phyloP scores from a whole-genome alignment of 2,329 filamentous ascomycete genomes.

The Amesomyces nigricolor region DNA sequence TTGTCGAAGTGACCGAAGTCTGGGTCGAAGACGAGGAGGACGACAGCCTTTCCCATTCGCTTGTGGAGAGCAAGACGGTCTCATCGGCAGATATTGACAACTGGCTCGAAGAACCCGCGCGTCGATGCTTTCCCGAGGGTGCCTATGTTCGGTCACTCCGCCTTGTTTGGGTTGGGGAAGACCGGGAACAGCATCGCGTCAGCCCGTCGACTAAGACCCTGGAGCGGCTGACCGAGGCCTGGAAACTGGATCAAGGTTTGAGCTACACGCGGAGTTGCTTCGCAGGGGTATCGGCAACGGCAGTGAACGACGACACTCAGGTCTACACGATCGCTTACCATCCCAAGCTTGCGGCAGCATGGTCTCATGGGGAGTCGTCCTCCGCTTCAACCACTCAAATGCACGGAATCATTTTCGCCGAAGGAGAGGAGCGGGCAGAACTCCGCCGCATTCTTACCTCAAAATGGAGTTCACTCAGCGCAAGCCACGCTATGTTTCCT shows the following conservation, averaged over 20 bases:
- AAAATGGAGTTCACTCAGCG: conserved; percentile 28
- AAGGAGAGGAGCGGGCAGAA: conserved; percentile 25
- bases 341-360: conserved; percentile 36
- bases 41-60: not conserved
- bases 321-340: conserved; percentile 34
- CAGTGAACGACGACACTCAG: conserved; percentile 15
- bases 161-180: conserved; percentile 19
- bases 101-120: conserved; percentile 19
- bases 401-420: conserved; percentile 31
- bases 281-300: conserved; percentile 31
- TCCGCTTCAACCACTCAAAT: conserved; percentile 22
- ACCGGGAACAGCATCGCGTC: not conserved
- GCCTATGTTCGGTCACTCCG: conserved; percentile 11
- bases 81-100: conserved; percentile 17
- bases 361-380: conserved; percentile 29
- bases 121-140: conserved; percentile 7
- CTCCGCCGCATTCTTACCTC: conserved; percentile 26
- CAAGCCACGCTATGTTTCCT: conserved; percentile 33
- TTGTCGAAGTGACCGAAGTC: conserved; percentile 22
- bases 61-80: conserved; percentile 9
- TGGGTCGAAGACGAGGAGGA: conserved; percentile 15
- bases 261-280: conserved; percentile 33
- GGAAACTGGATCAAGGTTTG: conserved; percentile 14
- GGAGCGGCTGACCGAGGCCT: conserved; percentile 10
- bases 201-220: conserved; percentile 15